Conservation (phyloP, 352 stramenopile genomes). For the Plasmopara viticola region DNA sequence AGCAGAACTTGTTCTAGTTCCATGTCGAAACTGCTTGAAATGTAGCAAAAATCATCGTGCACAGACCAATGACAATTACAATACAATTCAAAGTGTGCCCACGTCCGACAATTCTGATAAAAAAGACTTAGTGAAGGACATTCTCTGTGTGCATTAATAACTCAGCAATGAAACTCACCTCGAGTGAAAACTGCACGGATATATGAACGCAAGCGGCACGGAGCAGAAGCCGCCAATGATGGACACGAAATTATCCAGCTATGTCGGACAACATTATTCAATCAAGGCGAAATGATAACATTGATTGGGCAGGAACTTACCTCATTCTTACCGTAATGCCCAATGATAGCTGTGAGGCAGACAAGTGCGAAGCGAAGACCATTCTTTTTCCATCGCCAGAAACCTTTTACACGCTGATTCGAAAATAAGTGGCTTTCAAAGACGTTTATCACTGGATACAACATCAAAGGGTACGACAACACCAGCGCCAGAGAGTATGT, state of each 20-base stretch:
- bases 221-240: conserved; percentile 64
- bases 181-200: conserved; percentile 58
- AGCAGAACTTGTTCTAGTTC: no score
- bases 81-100: no score
- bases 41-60: no score
- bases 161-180: conserved; percentile 21
- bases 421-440: conserved; percentile 36
- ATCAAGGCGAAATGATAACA: no score
- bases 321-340: conserved; percentile 53
- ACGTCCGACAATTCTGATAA: no score
- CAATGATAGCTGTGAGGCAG: conserved; percentile 46
- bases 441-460: conserved; percentile 61
- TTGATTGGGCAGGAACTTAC: conserved; percentile 4
- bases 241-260: conserved; percentile 60
- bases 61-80: no score
- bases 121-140: no score
- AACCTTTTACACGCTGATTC: no score
- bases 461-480: conserved; percentile 60
- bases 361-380: conserved; percentile 52
- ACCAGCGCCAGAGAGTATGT: conserved; percentile 56
- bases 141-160: no score
- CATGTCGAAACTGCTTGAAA: no score
- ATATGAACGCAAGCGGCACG: conserved; percentile 62
- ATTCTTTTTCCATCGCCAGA: conserved; percentile 45
- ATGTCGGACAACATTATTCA: neutral